Base-by-base conservation (phyloP, 495 filamentous ascomycete species). In the Neurospora sp. region DNA sequence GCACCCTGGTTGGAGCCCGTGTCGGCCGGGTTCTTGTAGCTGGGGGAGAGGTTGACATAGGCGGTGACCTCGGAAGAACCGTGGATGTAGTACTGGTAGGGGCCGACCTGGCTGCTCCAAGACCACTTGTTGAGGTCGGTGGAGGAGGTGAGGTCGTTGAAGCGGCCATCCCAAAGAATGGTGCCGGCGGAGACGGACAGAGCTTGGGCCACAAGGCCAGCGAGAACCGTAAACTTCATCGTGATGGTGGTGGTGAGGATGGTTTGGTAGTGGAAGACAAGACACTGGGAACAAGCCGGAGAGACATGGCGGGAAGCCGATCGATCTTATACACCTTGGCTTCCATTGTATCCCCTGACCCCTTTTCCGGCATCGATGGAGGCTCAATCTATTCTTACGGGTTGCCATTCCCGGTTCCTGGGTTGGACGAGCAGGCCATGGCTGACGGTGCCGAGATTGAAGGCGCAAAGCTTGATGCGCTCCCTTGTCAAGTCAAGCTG, bases 51-150 rank as follows among this genome's bases (percentile, higher is more conserved):
- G 73, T 86, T 88, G 70, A 92, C 85, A 74, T 92, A 91, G 70
- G 87, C 76, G 19, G 83, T 82, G 4, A 90, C 88, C 4, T 79
- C 43, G 24, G 83, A 86, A 9, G 80, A 77, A 5, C 90, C 90
- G 82, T 92, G 89, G 81, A 93, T 93, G 82, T 93, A 92, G 84
- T 90, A 92, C 78, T 92, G 90, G 81, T 89, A 93, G 1, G 89
- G 85, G 9, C 89, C 89, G 72, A 91, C 87, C 81, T 90, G 86
- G 79, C 88, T 89, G 0, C 84, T 84, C 87, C 88, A 93, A 15
- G 89, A 91, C 91, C 90, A 91, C 73, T 85, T 84, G 78, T 84
- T 84, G 6, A 90, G 82, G 74, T 88, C 87, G 19, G 82, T 76
- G 71, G 85, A 82, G 13, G 86, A 83, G 19, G 77, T 77, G 70